These are phyloP conservation scores for Linnemannia elongata DNA, from an alignment of 192 early-diverging fungal genomes.

Conservation along the genomic window DNA sequence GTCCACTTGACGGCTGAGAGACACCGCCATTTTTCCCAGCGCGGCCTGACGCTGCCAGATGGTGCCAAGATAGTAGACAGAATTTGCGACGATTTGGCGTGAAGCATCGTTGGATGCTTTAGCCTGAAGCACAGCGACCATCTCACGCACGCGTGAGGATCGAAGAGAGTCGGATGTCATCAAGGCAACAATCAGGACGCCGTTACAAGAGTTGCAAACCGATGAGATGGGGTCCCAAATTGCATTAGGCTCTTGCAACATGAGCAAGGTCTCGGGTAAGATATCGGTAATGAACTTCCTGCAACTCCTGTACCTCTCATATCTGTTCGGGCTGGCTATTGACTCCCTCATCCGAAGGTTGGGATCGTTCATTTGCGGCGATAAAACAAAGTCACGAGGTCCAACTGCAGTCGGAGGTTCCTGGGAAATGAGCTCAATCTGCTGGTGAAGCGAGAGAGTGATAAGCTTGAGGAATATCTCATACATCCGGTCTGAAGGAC, in stretches of 20 bases:
- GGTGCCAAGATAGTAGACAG: constrained; percentile 33
- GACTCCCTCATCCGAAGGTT: neutral
- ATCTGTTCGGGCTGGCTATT: neutral
- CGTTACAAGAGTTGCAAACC: constrained; percentile 41
- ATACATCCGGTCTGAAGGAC: constrained; percentile 28
- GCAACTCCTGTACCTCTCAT: constrained; percentile 23
- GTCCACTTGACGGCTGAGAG: neutral
- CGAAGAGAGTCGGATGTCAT: constrained; percentile 43
- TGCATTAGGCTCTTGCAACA: neutral
- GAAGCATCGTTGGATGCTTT: constrained; percentile 28
- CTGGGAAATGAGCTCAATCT: constrained; percentile 3
- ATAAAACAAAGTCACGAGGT: neutral
- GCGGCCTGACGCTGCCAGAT: constrained; percentile 22
- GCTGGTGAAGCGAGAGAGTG: constrained; percentile 17
- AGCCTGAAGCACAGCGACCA: constrained; percentile 31
- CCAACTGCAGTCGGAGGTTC: neutral
- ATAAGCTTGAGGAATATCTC: constrained; percentile 50
- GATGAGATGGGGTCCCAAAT: neutral
- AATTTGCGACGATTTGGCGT: constrained; percentile 20
- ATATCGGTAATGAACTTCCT: constrained; percentile 15
- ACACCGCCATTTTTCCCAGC: neutral
- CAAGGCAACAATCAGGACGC: constrained; percentile 24
- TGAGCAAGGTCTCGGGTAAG: constrained; percentile 6
- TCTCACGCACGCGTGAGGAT: constrained; percentile 22
- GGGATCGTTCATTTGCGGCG: constrained; percentile 6